Evolutionary conservation across 2,329 filamentous ascomycete genomes (phyloP).

Genomic region (Penicillium expansum): DNA sequence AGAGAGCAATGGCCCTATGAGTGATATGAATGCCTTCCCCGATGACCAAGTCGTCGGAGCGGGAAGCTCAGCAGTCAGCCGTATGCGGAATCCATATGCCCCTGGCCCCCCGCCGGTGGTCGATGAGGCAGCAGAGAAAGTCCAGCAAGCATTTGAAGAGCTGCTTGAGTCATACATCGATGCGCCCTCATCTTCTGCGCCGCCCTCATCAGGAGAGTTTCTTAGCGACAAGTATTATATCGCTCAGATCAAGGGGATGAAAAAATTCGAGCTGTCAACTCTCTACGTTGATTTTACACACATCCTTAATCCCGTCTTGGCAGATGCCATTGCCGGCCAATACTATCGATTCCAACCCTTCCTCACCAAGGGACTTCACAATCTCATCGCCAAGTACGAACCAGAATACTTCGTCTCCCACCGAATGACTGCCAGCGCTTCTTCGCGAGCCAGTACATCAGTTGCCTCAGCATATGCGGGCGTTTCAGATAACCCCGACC

Average conservation of each 20-base stretch:
- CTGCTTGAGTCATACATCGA: constrained; percentile 62
- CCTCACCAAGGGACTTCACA: constrained; percentile 82
- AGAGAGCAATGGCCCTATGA: constrained; percentile 51
- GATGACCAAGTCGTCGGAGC: constrained; percentile 62
- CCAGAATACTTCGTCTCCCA: constrained; percentile 92
- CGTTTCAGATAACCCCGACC: constrained; percentile 59
- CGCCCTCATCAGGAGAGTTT: constrained; percentile 54
- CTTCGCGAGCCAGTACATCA: constrained; percentile 67
- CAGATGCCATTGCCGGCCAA: constrained; percentile 79
- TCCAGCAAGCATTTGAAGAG: constrained; percentile 62
- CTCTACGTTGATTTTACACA: constrained; percentile 73
- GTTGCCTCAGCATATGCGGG: constrained; percentile 58
- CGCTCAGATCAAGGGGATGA: constrained; percentile 63
- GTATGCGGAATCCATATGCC: constrained; percentile 50
- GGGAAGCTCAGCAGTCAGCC: constrained; percentile 48
- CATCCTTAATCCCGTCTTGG: constrained; percentile 76
- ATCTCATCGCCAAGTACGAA: constrained; percentile 90
- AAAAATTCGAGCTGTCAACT: constrained; percentile 61
- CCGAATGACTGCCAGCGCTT: constrained; percentile 71
- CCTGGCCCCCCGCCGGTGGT: constrained; percentile 58
- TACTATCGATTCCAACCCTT: constrained; percentile 97
- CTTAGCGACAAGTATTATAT: constrained; percentile 65
- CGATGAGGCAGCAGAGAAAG: constrained; percentile 60
- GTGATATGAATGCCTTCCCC: constrained; percentile 58
- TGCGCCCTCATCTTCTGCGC: constrained; percentile 55